Conservation (phyloP, 208 protist species). For the Leishmania amazonensis region DNA sequence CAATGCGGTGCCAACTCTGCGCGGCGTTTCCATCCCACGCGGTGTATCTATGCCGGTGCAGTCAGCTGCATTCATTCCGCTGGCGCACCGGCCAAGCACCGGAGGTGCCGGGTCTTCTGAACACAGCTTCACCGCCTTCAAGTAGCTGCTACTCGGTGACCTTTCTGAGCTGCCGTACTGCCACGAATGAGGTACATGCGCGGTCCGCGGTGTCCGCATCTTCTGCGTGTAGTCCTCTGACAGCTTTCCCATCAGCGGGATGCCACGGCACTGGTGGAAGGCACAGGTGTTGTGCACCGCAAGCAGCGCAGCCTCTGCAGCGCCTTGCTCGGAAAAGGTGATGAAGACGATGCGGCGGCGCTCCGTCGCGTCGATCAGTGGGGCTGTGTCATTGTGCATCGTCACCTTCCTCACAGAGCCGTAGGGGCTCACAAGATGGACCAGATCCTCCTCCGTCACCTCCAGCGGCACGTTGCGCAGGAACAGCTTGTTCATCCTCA, state of each 20-base stretch:
- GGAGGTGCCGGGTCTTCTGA: too few species aligned
- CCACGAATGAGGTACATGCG: too few species aligned
- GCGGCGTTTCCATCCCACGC: too few species aligned
- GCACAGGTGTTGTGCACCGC: conserved; percentile 48
- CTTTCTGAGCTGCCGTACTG: too few species aligned
- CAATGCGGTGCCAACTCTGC: too few species aligned
- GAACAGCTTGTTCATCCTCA: conserved; percentile 52
- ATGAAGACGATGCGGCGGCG: conserved; percentile 53
- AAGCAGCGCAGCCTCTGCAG: conserved; percentile 36
- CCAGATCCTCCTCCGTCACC: conserved; percentile 25
- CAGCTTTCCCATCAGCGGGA: conserved; percentile 39
- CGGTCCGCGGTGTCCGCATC: conserved; percentile 10
- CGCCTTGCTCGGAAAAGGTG: conserved; percentile 39
- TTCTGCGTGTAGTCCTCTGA: conserved; percentile 25
- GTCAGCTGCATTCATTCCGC: too few species aligned
- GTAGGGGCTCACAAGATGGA: conserved; percentile 11
- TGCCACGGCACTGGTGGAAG: conserved; percentile 38
- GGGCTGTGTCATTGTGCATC: conserved; percentile 37
- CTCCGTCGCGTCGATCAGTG: neutral
- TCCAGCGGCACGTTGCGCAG: conserved; percentile 53
- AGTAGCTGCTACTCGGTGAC: too few species aligned
- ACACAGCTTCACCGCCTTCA: too few species aligned
- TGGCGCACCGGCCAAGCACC: too few species aligned
- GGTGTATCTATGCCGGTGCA: too few species aligned
- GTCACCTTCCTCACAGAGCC: conserved; percentile 34